Percentiles rank a stretch among this genome's conserved stretches.
Evolutionary conservation across 1,139 yeast genomes (phyloP).

Genomic region (Scheffersomyces segobiensis): DNA sequence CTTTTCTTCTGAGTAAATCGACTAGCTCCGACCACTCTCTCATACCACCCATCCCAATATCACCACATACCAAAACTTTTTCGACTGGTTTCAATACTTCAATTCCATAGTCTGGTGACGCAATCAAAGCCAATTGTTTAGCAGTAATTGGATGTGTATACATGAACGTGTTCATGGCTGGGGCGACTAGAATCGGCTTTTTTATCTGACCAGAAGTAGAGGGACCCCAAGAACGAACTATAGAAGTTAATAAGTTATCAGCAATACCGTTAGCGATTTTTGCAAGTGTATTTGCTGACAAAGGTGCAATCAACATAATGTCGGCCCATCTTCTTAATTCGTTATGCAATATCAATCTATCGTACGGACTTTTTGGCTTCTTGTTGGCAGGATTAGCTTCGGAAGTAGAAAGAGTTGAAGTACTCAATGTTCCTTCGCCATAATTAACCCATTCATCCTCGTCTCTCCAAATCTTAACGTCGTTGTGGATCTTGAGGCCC

Average conservation of each 20-base stretch:
- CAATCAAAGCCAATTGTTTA: slow-evolving; percentile 66
- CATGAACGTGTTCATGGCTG: slow-evolving; percentile 97
- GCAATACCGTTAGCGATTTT: slow-evolving; percentile 89
- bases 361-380: slow-evolving; percentile 40
- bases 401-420: slow-evolving; percentile 12
- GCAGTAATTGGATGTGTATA: slow-evolving; percentile 92
- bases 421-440: slow-evolving; percentile 29
- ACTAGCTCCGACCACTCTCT: slow-evolving; percentile 94
- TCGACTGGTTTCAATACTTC: slow-evolving; percentile 90
- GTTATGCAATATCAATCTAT: slow-evolving; percentile 68
- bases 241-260: slow-evolving; percentile 82
- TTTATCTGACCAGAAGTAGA: slow-evolving; percentile 24
- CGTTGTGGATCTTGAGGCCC: slow-evolving; percentile 76
- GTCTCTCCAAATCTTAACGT: slow-evolving; percentile 91
- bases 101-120: slow-evolving; percentile 48
- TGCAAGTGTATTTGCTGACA: slow-evolving; percentile 91
- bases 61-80: slow-evolving; percentile 92
- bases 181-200: slow-evolving; percentile 85
- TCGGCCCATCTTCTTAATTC: slow-evolving; percentile 96
- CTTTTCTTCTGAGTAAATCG: slow-evolving; percentile 65
- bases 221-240: slow-evolving; percentile 91
- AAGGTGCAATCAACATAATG: slow-evolving; percentile 83
- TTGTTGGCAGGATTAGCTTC: slow-evolving; percentile 11
- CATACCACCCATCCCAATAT: slow-evolving; percentile 98
- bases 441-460: slow-evolving; percentile 83